phyloP scores from a whole-genome alignment of 768 basidiomycete genomes.

The Phlebiopsis gigantea region DNA sequence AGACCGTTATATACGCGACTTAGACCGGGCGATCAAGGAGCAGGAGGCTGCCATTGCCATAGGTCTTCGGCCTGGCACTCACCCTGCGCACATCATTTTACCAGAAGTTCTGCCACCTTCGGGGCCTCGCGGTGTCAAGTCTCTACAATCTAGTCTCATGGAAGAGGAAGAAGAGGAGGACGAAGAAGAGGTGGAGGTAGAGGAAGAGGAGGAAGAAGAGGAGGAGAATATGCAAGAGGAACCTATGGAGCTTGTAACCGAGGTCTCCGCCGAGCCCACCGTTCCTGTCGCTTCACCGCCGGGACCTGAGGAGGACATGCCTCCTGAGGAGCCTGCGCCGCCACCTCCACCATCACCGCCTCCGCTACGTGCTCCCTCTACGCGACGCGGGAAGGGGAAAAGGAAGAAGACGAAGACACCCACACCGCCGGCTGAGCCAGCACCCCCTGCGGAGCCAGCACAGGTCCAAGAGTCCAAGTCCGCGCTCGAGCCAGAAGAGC shows the following conservation, averaged over 20 bases:
- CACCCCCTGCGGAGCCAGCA: background rate
- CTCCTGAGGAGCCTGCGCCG: background rate
- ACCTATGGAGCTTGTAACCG: background rate
- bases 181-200: background rate
- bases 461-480: background rate
- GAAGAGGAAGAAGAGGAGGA: slow-evolving; percentile 15
- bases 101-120: slow-evolving; percentile 58
- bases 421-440: background rate
- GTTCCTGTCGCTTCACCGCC: background rate
- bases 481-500: background rate
- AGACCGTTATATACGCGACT: slow-evolving; percentile 70
- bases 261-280: background rate
- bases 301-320: background rate
- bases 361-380: background rate
- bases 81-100: slow-evolving; percentile 49
- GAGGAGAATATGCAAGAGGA: background rate
- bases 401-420: slow-evolving; percentile 6
- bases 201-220: slow-evolving; percentile 3
- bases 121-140: slow-evolving; percentile 35
- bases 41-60: slow-evolving; percentile 52
- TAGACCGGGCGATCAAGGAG: slow-evolving; percentile 70
- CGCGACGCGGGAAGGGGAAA: slow-evolving; percentile 7
- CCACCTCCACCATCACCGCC: slow-evolving; percentile 1
- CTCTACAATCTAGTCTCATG: slow-evolving; percentile 34
- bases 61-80: slow-evolving; percentile 49